These are phyloP conservation scores for Paracoccidioides brasiliensis DNA, from an alignment of 2,329 filamentous ascomycete genomes.

Conservation along the genomic window DNA sequence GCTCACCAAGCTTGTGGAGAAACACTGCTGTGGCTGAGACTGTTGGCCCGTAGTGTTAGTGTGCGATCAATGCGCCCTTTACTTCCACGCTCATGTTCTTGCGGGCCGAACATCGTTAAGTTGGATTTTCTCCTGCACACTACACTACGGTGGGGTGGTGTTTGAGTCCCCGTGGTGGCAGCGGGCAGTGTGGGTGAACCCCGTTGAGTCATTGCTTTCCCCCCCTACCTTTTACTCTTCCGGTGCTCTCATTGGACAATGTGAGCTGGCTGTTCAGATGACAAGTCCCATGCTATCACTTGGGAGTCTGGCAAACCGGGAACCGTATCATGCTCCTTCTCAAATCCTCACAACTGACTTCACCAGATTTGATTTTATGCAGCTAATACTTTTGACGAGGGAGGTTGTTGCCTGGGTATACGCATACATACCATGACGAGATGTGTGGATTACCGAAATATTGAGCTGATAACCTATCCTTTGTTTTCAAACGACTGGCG, in stretches of 20 bases:
- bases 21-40: neutral
- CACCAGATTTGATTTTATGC: neutral
- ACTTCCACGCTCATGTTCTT: too few relatives aligned
- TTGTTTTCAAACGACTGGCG: too few relatives aligned
- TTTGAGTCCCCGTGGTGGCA: too few relatives aligned
- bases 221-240: neutral
- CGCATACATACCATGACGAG: neutral
- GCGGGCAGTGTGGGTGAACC: too few relatives aligned
- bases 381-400: neutral
- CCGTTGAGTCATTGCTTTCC: neutral
- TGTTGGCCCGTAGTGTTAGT: neutral
- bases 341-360: neutral
- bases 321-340: neutral
- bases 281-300: neutral
- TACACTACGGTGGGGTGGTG: too few relatives aligned
- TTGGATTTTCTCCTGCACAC: too few relatives aligned
- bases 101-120: too few relatives aligned
- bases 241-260: conserved; percentile 3
- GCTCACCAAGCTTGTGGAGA: neutral
- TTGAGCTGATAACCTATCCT: neutral
- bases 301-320: neutral
- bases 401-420: neutral
- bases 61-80: too few relatives aligned
- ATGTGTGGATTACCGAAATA: neutral
- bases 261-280: conserved; percentile 1